Evolutionary conservation across 2,329 filamentous ascomycete genomes (phyloP).

Genomic region (Metarhizium guizhouense): DNA sequence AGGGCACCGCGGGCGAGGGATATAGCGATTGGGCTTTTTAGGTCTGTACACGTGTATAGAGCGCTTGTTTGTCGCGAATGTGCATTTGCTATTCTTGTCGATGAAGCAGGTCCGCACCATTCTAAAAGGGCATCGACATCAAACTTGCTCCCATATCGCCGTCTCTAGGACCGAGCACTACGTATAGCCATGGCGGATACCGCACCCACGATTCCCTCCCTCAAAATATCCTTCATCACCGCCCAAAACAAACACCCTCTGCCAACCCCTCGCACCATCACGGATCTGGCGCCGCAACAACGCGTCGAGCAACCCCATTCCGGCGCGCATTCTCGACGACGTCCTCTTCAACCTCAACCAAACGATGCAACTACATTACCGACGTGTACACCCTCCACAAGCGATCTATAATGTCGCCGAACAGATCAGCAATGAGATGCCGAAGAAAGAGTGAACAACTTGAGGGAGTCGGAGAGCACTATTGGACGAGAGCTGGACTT

Average conservation of each 20-base stretch:
- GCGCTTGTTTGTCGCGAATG: no score
- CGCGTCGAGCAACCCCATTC: conserved; percentile 29
- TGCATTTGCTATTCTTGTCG: no score
- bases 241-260: conserved; percentile 56
- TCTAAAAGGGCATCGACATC: no score
- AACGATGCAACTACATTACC: conserved; percentile 53
- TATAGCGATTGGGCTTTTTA: no score
- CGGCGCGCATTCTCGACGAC: conserved; percentile 44
- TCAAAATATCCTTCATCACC: conserved; percentile 57
- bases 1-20: no score
- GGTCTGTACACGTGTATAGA: no score
- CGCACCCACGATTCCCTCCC: conserved; percentile 46
- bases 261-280: conserved; percentile 48
- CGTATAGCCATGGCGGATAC: conserved; percentile 4
- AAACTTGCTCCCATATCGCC: no score
- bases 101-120: no score
- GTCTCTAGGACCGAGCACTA: no score
- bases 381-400: conserved; percentile 57
- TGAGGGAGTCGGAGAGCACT: conserved; percentile 26
- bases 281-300: conserved; percentile 43
- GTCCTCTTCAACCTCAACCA: conserved; percentile 52
- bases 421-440: conserved; percentile 52
- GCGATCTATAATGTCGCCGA: conserved; percentile 62
- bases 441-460: conserved; percentile 27
- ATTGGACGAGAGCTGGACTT: conserved; percentile 34